These are phyloP conservation scores for Porphyrellus cyaneotinctus DNA, from an alignment of 768 basidiomycete genomes.

Conservation along the genomic window DNA sequence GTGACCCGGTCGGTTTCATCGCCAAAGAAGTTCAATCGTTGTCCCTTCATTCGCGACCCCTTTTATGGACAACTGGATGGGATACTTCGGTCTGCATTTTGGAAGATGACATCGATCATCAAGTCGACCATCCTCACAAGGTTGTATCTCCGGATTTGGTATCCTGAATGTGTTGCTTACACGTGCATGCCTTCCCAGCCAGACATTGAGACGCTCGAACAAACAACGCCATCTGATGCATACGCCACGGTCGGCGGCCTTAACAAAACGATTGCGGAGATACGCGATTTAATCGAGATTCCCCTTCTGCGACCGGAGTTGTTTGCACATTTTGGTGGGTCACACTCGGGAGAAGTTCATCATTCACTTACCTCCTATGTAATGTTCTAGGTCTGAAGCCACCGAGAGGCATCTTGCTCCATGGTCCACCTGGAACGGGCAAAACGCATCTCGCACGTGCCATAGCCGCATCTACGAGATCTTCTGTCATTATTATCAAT, in stretches of 20 bases:
- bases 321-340: conserved; percentile 68
- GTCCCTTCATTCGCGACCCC: conserved; percentile 37
- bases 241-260: conserved; percentile 87
- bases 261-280: conserved; percentile 79
- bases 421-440: conserved; percentile 96
- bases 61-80: conserved; percentile 66
- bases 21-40: conserved; percentile 42
- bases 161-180: conserved; percentile 9
- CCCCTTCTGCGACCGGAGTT: conserved; percentile 80
- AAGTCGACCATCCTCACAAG: conserved; percentile 33
- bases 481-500: conserved; percentile 89
- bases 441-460: conserved; percentile 96
- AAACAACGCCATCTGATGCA: conserved; percentile 45
- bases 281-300: conserved; percentile 81
- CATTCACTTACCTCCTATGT: conserved; percentile 14
- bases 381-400: conserved; percentile 74
- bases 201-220: conserved; percentile 46
- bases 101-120: conserved; percentile 27
- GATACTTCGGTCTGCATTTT: conserved; percentile 53
- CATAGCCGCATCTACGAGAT: conserved; percentile 82
- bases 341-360: neutral
- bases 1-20: conserved; percentile 31
- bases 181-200: conserved; percentile 30
- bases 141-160: conserved; percentile 12
- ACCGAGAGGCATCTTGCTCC: conserved; percentile 90